These are phyloP conservation scores for Grosmannia clavigera DNA, from an alignment of 2,329 filamentous ascomycete species.

Conservation along the genomic window DNA sequence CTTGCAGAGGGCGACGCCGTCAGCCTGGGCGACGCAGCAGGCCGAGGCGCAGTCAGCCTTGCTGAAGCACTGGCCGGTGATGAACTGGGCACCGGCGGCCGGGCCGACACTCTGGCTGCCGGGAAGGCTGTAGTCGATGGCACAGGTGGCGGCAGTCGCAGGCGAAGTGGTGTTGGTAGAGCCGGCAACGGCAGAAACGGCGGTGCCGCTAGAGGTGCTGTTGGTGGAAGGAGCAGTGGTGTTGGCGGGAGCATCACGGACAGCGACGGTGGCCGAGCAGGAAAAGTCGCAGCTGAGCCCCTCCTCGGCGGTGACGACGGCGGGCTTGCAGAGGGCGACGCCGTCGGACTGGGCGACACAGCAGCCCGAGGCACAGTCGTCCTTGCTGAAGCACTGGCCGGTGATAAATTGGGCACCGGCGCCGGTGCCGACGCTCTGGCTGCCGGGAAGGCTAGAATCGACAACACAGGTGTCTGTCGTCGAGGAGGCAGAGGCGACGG, in stretches of 20 bases:
- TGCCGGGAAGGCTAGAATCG: neutral
- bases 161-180: neutral
- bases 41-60: slow-evolving; percentile 18
- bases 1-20: slow-evolving; percentile 10
- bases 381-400: slow-evolving; percentile 16
- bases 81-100: slow-evolving; percentile 16
- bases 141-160: slow-evolving; percentile 1
- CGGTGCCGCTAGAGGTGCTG: too few relatives aligned
- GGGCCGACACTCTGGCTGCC: slow-evolving; percentile 20
- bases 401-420: slow-evolving; percentile 16
- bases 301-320: slow-evolving; percentile 5
- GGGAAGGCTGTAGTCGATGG: slow-evolving; percentile 20
- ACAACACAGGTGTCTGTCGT: neutral
- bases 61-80: slow-evolving; percentile 18
- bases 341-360: slow-evolving; percentile 14
- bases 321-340: slow-evolving; percentile 9
- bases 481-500: neutral
- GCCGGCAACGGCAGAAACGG: too few relatives aligned
- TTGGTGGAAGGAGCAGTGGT: too few relatives aligned
- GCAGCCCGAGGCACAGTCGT: slow-evolving; percentile 19
- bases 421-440: neutral
- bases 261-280: neutral
- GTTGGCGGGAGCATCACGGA: too few relatives aligned
- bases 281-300: slow-evolving; percentile 10
- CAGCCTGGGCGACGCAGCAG: slow-evolving; percentile 16